phyloP scores from a whole-genome alignment of 257 asterid genomes.

The Salvia splendens region DNA sequence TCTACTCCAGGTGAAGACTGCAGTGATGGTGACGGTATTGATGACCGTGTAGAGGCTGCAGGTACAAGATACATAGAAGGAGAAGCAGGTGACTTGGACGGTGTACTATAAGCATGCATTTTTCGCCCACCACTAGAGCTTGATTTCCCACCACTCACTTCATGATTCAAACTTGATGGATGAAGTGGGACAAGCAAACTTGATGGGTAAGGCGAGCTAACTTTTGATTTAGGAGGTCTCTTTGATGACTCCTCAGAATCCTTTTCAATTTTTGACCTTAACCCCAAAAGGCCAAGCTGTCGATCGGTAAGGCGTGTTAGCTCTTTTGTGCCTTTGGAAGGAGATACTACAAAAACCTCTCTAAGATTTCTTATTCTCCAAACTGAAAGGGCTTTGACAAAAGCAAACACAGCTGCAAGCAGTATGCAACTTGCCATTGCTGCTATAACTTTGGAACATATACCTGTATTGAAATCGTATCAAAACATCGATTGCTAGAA shows the following conservation, averaged over 20 bases:
- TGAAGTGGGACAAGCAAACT: constrained; percentile 77
- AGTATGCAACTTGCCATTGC: constrained; percentile 47
- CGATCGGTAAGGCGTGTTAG: constrained; percentile 58
- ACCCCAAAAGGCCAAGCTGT: constrained; percentile 78
- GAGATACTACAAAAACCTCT: constrained; percentile 49
- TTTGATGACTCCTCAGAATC: constrained; percentile 53
- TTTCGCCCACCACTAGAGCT: constrained; percentile 52
- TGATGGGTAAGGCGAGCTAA: constrained; percentile 54
- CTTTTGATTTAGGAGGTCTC: constrained; percentile 72
- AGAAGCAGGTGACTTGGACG: constrained; percentile 75
- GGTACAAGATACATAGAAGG: constrained; percentile 79
- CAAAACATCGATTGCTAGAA: constrained; percentile 16
- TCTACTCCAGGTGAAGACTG: constrained; percentile 60
- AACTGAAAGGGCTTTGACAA: constrained; percentile 55
- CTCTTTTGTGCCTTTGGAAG: constrained; percentile 67
- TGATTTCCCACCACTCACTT: constrained; percentile 59
- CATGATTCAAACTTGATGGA: constrained; percentile 58
- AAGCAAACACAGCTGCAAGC: constrained; percentile 61
- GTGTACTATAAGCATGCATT: constrained; percentile 52
- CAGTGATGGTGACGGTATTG: constrained; percentile 56
- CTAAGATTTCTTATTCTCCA: constrained; percentile 56
- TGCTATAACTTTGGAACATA: constrained; percentile 50
- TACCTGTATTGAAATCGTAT: constrained; percentile 47
- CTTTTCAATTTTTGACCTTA: constrained; percentile 56
- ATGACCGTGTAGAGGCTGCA: constrained; percentile 51